Percentiles rank a stretch among this genome's conserved stretches.
phyloP scores from a whole-genome alignment of 805 yeast genomes.

The Cyberlindnera sargentensis region DNA sequence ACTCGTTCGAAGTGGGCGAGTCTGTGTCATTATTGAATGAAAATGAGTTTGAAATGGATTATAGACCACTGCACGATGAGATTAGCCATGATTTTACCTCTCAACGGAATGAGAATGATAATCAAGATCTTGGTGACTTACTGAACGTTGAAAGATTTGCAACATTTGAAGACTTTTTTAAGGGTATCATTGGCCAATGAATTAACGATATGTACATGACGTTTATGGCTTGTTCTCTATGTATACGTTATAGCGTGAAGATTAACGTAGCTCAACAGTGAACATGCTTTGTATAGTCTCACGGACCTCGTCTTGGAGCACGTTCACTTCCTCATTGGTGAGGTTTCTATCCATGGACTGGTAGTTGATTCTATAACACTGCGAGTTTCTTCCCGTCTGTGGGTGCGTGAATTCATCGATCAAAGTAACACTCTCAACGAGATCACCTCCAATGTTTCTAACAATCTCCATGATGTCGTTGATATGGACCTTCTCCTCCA shows the following conservation, averaged over 20 bases:
- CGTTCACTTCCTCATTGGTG: conserved; percentile 79
- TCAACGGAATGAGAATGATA: conserved; percentile 5
- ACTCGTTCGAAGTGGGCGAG: neutral
- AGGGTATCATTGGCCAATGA: conserved; percentile 27
- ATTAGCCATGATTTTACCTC: conserved; percentile 18
- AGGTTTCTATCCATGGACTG: conserved; percentile 94
- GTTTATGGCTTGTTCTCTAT: conserved; percentile 14
- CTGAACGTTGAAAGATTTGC: conserved; percentile 25
- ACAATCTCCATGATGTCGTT: conserved; percentile 94
- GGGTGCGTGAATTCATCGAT: conserved; percentile 85
- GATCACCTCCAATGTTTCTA: conserved; percentile 75
- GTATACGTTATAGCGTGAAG: neutral
- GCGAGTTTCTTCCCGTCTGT: conserved; percentile 65
- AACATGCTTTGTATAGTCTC: conserved; percentile 43
- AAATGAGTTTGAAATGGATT: conserved; percentile 12
- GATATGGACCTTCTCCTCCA: conserved; percentile 43
- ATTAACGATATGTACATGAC: neutral
- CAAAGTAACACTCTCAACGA: conserved; percentile 77
- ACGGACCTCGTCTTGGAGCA: conserved; percentile 60
- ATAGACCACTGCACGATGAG: conserved; percentile 23
- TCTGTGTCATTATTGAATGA: neutral
- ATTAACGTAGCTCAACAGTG: conserved; percentile 49
- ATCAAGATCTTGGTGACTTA: neutral
- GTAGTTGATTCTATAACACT: conserved; percentile 85
- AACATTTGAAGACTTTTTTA: conserved; percentile 52